phyloP scores from a whole-genome alignment of 352 stramenopile genomes.

The Phytophthora citricola region DNA sequence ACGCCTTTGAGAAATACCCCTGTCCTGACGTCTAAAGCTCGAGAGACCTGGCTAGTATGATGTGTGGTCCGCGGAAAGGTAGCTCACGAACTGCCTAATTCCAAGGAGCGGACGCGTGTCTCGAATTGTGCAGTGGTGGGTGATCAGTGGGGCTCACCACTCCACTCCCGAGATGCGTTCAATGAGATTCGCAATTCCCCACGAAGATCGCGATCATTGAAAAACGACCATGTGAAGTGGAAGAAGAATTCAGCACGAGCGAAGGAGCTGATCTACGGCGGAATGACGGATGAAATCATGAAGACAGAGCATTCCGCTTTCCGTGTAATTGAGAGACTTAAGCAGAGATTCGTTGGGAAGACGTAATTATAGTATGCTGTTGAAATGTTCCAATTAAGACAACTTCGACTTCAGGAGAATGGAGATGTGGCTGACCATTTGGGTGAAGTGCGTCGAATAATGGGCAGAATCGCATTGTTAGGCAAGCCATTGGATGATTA shows the following conservation, averaged over 20 bases:
- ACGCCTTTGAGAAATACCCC: too few relatives aligned
- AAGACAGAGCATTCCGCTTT: slow-evolving; percentile 11
- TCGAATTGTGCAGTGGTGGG: too few relatives aligned
- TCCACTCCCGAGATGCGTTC: too few relatives aligned
- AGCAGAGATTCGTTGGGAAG: slow-evolving; percentile 12
- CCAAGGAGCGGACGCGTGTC: too few relatives aligned
- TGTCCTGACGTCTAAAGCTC: too few relatives aligned
- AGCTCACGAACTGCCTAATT: too few relatives aligned
- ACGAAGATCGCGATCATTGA: too few relatives aligned
- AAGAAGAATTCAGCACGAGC: neutral
- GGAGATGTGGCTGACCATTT: slow-evolving; percentile 16
- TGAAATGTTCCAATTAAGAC: slow-evolving; percentile 9
- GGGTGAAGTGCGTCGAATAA: slow-evolving; percentile 16
- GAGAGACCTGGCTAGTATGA: too few relatives aligned
- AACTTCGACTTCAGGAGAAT: slow-evolving; percentile 5
- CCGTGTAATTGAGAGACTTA: slow-evolving; percentile 12
- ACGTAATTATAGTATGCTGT: slow-evolving; percentile 22
- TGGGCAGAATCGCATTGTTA: slow-evolving; percentile 9
- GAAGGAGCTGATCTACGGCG: slow-evolving; percentile 15
- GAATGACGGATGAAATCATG: slow-evolving; percentile 20
- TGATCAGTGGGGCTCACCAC: too few relatives aligned
- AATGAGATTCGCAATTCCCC: too few relatives aligned
- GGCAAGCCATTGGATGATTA: slow-evolving; percentile 16
- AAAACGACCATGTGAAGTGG: neutral
- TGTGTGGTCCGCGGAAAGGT: too few relatives aligned